A percentile compares a stretch with the other conserved stretches of the same genome.
Conservation (phyloP, 768 basidiomycete species). For the Chalciporus piperatus region DNA sequence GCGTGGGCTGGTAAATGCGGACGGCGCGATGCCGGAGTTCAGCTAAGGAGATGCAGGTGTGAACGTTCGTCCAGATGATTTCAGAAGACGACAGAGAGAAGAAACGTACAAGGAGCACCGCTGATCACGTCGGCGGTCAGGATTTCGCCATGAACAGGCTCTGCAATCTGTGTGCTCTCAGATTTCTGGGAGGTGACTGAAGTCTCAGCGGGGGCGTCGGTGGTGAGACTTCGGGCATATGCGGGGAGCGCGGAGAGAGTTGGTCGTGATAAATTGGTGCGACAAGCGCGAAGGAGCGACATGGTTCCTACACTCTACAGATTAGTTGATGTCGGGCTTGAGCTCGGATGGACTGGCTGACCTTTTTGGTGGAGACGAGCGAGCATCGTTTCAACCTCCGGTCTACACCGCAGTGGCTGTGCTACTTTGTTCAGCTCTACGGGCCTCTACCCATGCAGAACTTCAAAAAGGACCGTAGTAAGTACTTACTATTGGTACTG, state of each 20-base stretch:
- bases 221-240: conserved; percentile 19
- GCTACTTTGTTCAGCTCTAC: neutral
- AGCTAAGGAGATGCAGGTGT: conserved; percentile 39
- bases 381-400: conserved; percentile 1
- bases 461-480: too few species aligned
- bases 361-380: neutral
- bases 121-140: conserved; percentile 80
- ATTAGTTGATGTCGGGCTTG: neutral
- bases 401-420: conserved; percentile 23
- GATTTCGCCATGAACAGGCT: conserved; percentile 53
- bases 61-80: neutral
- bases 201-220: conserved; percentile 20
- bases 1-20: conserved; percentile 89
- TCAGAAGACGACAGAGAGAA: neutral
- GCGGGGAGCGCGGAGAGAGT: conserved; percentile 12
- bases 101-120: conserved; percentile 73
- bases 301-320: conserved; percentile 31
- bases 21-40: conserved; percentile 86
- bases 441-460: too few species aligned
- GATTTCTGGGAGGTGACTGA: conserved; percentile 17
- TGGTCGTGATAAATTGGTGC: conserved; percentile 28
- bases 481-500: too few species aligned
- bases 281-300: conserved; percentile 54
- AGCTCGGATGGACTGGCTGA: neutral
- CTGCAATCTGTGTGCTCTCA: conserved; percentile 37